Evolutionary conservation across 106 monocot species (phyloP).

Genomic region (Platanthera guangdongensis): DNA sequence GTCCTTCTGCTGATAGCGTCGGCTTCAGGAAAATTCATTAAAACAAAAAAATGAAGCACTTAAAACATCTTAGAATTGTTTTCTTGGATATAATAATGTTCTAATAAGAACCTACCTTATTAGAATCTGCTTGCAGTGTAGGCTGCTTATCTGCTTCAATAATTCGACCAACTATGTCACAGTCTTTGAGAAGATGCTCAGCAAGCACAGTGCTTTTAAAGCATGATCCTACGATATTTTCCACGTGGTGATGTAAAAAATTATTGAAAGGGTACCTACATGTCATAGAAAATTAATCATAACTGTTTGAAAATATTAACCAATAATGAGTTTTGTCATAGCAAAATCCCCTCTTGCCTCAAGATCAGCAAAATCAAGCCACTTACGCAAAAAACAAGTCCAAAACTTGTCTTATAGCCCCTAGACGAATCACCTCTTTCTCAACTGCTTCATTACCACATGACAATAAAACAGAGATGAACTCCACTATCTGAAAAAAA

Average conservation of each 20-base stretch:
- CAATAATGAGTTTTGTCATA: background rate
- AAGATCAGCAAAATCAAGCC: background rate
- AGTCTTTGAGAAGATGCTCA: slow-evolving; percentile 71
- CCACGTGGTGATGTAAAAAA: slow-evolving; percentile 94
- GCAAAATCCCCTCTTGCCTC: background rate
- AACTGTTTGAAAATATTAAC: background rate
- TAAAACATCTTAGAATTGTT: background rate
- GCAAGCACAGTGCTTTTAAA: slow-evolving; percentile 59
- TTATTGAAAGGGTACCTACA: slow-evolving; percentile 95
- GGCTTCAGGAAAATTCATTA: slow-evolving; percentile 33
- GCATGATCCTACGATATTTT: slow-evolving; percentile 77
- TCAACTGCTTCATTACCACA: slow-evolving; percentile 78
- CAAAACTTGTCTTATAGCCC: slow-evolving; percentile 48
- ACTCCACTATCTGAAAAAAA: slow-evolving; percentile 85
- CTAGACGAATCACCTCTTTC: slow-evolving; percentile 54
- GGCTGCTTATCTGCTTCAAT: slow-evolving; percentile 68
- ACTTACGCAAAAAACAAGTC: slow-evolving; percentile 97
- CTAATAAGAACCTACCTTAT: slow-evolving; percentile 29
- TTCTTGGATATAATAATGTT: background rate
- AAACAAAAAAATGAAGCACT: background rate
- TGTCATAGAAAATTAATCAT: background rate
- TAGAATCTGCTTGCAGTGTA: slow-evolving; percentile 31
- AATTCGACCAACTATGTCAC: slow-evolving; percentile 56
- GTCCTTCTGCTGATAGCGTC: slow-evolving; percentile 48
- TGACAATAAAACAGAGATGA: slow-evolving; percentile 84